These are phyloP conservation scores for Pichia cactophila DNA, from an alignment of 1,139 yeast genomes.

Conservation along the genomic window DNA sequence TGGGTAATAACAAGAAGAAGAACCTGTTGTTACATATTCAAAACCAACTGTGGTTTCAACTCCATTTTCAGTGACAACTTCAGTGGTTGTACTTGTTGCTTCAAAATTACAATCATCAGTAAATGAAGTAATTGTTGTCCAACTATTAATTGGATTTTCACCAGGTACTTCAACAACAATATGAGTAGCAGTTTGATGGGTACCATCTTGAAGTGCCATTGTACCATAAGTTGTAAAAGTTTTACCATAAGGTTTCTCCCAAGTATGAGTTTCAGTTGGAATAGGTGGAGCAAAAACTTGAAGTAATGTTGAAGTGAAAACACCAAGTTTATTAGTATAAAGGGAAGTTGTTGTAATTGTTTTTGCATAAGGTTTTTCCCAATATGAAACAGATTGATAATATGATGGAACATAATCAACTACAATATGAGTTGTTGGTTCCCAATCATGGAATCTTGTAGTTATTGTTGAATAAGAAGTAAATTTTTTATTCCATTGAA, in stretches of 20 bases:
- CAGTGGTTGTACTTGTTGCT: background rate
- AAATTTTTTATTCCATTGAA: constrained; percentile 3
- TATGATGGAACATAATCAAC: constrained; percentile 5
- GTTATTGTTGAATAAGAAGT: background rate
- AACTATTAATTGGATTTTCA: background rate
- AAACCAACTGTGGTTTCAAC: background rate
- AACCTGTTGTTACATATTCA: background rate
- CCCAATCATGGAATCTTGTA: background rate
- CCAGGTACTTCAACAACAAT: constrained; percentile 5
- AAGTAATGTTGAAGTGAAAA: constrained; percentile 1
- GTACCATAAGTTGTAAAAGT: constrained; percentile 1
- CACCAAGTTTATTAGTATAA: background rate
- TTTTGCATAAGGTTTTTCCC: constrained; percentile 4
- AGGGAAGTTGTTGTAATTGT: background rate
- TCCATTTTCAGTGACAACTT: background rate
- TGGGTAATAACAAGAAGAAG: background rate
- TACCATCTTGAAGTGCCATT: background rate
- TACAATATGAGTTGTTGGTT: background rate
- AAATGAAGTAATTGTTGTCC: background rate
- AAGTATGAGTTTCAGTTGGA: background rate
- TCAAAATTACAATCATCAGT: background rate
- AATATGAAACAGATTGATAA: constrained; percentile 1
- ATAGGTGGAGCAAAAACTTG: constrained; percentile 1
- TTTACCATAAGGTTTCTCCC: constrained; percentile 1
- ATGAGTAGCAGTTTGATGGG: constrained; percentile 2